Base-by-base conservation (phyloP, 192 early-diverging fungal genomes). In the Chytriomyces confervae region DNA sequence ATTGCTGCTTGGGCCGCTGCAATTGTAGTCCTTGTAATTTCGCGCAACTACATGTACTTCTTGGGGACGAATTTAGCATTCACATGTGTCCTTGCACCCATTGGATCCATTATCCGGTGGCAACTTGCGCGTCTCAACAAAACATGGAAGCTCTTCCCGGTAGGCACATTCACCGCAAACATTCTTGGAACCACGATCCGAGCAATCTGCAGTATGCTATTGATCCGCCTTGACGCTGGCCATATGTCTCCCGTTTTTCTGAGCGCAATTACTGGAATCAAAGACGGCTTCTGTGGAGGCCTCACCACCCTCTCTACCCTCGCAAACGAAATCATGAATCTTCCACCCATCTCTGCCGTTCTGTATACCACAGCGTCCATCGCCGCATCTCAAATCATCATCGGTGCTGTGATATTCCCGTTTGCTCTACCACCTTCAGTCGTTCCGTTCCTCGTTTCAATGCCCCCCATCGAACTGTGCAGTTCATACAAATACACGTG, bases 261-360 rank as follows among this genome's bases (percentile, higher is more conserved):
- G 20, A 57, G 53, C 5, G 16, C 24, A 16, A 65, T 65, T 6
- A 65, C 20, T 29, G 24, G 20, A 43, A 27, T 65, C 18, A 65
- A 65, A 65, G 53, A 57, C 20, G 53, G 53, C 0, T 57, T 57
- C 20, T 57, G 53, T 57, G 53, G 53, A n/a, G 74, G 62, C 8
- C 49, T 76, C 7, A 66, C 74, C 43, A 76, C 74, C 2, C 63
- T 76, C 47, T 76, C 74, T 2, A 76, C 74, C 9, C 36, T 76
- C 20, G 74, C 74, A 43, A 76, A 66, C n/a, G 74, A 76, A 57
- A 57, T 57, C 16, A 57, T 57, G 1, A 57, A 57, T 57, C 27
- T 65, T 16, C 6, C 63, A 13, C 63, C 36, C 11, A 13, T 65
- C 18, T 29, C 20, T 16, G 11, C 24, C 24, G 63, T 65, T 23